Evolutionary conservation across 1,284 basidiomycete genomes (phyloP).

Genomic region (Earliella scabrosa): DNA sequence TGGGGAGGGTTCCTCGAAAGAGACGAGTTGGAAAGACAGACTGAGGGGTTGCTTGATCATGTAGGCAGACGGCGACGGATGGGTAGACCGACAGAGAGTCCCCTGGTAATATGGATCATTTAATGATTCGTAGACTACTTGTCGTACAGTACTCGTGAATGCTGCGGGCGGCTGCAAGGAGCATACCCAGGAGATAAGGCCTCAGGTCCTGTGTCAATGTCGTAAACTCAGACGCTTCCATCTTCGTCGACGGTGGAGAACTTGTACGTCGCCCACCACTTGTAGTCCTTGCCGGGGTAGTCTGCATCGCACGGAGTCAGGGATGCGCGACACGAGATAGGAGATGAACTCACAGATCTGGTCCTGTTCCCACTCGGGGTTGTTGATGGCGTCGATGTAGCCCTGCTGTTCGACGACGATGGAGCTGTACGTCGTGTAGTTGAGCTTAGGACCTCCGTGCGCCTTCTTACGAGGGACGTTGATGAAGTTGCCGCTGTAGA

Average conservation of each 20-base stretch:
- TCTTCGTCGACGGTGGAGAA: neutral
- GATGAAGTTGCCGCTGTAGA: conserved; percentile 50
- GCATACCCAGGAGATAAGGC: too few species aligned
- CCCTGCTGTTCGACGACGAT: conserved; percentile 50
- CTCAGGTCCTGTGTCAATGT: too few species aligned
- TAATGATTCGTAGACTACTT: too few species aligned
- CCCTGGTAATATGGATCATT: too few species aligned
- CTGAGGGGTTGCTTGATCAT: neutral
- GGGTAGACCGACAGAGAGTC: too few species aligned
- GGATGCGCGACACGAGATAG: neutral
- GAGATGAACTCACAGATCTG: neutral
- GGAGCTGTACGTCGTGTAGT: conserved; percentile 49
- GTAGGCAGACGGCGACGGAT: neutral
- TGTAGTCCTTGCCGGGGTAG: neutral
- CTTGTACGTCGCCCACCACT: neutral
- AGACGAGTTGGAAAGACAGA: neutral
- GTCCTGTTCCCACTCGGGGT: conserved; percentile 5
- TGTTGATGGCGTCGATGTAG: conserved; percentile 15
- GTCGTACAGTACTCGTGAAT: too few species aligned
- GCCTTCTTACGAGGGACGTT: conserved; percentile 51
- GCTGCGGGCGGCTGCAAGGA: too few species aligned
- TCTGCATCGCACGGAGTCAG: neutral
- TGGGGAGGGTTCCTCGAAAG: neutral
- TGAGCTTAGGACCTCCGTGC: conserved; percentile 50
- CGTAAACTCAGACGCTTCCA: neutral